These are phyloP conservation scores for Piper betle DNA, from an alignment of 164 flowering plant genomes.

Conservation along the genomic window DNA sequence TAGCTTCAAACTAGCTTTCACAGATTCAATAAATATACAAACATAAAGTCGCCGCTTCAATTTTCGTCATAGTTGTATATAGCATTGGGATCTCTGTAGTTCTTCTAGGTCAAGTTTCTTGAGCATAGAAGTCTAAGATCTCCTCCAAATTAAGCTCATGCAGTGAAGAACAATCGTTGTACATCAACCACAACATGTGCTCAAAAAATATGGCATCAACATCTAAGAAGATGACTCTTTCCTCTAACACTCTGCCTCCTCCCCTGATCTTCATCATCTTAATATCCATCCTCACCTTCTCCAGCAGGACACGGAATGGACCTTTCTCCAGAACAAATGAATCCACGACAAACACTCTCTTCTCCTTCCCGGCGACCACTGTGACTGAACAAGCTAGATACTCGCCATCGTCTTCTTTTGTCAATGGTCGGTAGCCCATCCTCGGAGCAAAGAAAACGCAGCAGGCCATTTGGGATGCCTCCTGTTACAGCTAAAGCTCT, in stretches of 20 bases:
- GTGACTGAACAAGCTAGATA: conserved; percentile 28
- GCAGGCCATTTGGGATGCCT: conserved; percentile 6
- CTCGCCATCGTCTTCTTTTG: conserved; percentile 11
- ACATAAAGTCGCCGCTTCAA: no score
- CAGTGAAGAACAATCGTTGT: conserved; percentile 60
- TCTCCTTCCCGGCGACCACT: conserved; percentile 76
- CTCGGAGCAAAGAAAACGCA: conserved; percentile 6
- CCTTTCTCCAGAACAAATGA: conserved; percentile 54
- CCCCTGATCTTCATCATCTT: conserved; percentile 3
- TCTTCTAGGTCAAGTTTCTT: conserved; percentile 24
- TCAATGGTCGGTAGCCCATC: conserved; percentile 4
- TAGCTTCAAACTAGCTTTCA: no score
- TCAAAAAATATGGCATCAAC: conserved; percentile 82
- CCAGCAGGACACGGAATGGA: conserved; percentile 54
- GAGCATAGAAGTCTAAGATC: conserved; percentile 74
- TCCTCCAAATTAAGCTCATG: conserved; percentile 60
- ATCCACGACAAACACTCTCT: conserved; percentile 34
- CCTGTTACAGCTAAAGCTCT: not conserved
- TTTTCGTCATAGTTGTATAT: no score
- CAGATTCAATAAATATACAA: no score
- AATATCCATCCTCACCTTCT: conserved; percentile 16
- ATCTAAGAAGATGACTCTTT: conserved; percentile 39
- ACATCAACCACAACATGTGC: conserved; percentile 82
- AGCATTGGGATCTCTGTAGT: no score
- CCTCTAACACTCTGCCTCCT: not conserved